These are phyloP conservation scores for Pulveroboletus sp. DNA, from an alignment of 768 basidiomycete genomes.

Conservation along the genomic window DNA sequence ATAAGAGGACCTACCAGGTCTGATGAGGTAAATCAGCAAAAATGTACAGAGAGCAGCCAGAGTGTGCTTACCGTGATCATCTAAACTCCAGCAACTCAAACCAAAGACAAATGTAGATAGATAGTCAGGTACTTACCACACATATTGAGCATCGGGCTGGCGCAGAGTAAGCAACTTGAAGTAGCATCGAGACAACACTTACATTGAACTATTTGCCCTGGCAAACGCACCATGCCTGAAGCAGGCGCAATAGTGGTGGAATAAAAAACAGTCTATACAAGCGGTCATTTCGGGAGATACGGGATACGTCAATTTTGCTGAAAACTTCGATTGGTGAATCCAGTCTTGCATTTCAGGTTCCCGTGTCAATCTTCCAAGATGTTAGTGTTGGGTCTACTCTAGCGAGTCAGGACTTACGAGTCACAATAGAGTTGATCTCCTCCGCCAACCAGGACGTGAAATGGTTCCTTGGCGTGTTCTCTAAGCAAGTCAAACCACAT, in stretches of 20 bases:
- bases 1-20: conserved; percentile 40
- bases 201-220: conserved; percentile 87
- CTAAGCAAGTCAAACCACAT: conserved; percentile 91
- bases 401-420: conserved; percentile 38
- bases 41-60: neutral
- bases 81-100: conserved; percentile 29
- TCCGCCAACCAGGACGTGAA: conserved; percentile 90
- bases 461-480: conserved; percentile 74
- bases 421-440: conserved; percentile 93
- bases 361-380: conserved; percentile 54
- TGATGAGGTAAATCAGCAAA: conserved; percentile 24
- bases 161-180: conserved; percentile 1
- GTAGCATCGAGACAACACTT: conserved; percentile 24
- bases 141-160: conserved; percentile 87
- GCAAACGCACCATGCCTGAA: conserved; percentile 91
- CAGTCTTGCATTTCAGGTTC: conserved; percentile 90
- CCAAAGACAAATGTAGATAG: neutral
- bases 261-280: conserved; percentile 83
- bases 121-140: conserved; percentile 45
- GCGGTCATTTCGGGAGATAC: conserved; percentile 67
- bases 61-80: conserved; percentile 66
- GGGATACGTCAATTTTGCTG: conserved; percentile 52
- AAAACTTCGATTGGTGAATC: conserved; percentile 56
- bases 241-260: conserved; percentile 83
- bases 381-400: neutral